phyloP scores from a whole-genome alignment of 208 protist species.

The Porcisia deanei region DNA sequence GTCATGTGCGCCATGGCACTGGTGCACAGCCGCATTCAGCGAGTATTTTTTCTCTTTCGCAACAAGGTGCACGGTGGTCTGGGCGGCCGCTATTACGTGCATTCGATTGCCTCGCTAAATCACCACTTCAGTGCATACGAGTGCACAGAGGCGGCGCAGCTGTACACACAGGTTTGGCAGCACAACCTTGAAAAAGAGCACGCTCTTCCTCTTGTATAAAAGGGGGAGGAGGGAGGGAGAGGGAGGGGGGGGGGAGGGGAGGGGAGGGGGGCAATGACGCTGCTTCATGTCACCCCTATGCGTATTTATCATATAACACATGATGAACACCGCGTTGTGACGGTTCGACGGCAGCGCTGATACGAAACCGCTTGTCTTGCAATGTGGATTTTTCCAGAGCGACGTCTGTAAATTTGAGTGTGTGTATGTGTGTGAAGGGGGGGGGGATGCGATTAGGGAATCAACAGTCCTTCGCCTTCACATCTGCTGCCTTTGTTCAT shows the following conservation, averaged over 20 bases:
- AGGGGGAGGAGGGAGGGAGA: no score
- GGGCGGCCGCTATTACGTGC: conserved; percentile 60
- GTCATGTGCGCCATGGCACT: conserved; percentile 95
- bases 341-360: neutral
- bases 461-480: neutral
- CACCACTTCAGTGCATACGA: conserved; percentile 80
- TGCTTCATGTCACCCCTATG: neutral
- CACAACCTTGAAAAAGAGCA: neutral
- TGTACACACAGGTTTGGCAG: conserved; percentile 14
- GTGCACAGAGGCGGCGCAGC: conserved; percentile 35
- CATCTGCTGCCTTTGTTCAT: neutral
- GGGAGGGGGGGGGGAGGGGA: no score
- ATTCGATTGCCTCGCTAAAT: conserved; percentile 83
- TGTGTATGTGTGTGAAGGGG: neutral
- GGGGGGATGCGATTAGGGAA: no score
- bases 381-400: neutral
- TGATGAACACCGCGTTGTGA: neutral
- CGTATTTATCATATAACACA: neutral
- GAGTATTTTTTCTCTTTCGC: conserved; percentile 80
- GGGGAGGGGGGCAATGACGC: neutral
- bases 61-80: conserved; percentile 78
- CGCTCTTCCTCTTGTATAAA: neutral
- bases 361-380: neutral
- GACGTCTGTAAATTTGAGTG: neutral
- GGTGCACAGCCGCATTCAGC: conserved; percentile 88